These are phyloP conservation scores for Aleurites moluccanus DNA, from an alignment of 441 rosid genomes.

Conservation along the genomic window DNA sequence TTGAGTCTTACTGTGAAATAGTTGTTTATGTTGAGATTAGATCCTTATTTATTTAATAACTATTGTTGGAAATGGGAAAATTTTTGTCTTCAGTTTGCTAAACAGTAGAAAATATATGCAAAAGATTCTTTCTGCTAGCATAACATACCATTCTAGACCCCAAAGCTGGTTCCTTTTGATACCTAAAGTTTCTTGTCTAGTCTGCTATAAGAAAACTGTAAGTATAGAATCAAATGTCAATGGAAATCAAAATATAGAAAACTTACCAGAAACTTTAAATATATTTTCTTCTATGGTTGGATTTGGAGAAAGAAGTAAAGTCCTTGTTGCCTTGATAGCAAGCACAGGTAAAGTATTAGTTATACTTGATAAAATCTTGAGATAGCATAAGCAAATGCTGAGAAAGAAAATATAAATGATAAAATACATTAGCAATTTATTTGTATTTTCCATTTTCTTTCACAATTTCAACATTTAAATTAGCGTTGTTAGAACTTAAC, in stretches of 20 bases:
- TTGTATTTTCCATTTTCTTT: neutral
- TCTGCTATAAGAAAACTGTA: neutral
- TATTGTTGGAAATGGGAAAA: neutral
- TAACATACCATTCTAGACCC: conserved; percentile 2
- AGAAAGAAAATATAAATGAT: neutral
- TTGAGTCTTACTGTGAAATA: too few species aligned
- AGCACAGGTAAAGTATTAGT: neutral
- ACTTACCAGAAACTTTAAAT: neutral
- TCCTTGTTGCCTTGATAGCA: conserved; percentile 9
- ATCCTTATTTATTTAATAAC: neutral
- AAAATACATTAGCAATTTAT: neutral
- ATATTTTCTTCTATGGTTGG: neutral
- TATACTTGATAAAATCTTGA: neutral
- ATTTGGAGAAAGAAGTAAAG: neutral
- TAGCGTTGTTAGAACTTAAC: neutral
- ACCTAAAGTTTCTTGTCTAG: neutral
- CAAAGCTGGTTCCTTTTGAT: neutral
- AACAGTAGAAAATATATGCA: neutral
- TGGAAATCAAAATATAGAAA: neutral
- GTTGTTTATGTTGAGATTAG: neutral
- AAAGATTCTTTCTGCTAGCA: neutral
- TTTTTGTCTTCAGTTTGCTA: neutral
- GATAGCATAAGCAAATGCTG: neutral
- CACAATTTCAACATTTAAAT: neutral
- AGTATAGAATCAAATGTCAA: neutral